These are phyloP conservation scores for Podila epigama DNA, from an alignment of 192 early-diverging fungal genomes.

Conservation along the genomic window DNA sequence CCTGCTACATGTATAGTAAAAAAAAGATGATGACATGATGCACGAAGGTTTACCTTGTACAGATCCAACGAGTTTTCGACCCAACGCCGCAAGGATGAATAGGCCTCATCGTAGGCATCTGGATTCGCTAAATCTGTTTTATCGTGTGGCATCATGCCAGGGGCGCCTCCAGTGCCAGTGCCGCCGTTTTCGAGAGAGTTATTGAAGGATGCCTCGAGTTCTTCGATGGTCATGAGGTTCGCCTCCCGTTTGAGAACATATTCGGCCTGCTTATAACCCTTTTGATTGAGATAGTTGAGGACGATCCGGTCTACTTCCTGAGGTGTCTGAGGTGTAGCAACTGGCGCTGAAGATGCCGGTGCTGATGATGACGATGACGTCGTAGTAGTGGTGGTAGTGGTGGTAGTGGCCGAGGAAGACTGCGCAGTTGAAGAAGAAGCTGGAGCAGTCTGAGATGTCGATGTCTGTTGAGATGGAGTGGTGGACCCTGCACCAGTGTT, in stretches of 20 bases:
- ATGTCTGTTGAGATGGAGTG: not conserved
- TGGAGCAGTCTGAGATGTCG: not conserved
- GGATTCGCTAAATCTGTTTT: slow-evolving; percentile 71
- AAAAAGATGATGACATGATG: no score
- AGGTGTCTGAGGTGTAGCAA: slow-evolving; percentile 28
- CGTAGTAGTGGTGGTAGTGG: slow-evolving; percentile 3
- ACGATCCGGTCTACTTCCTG: slow-evolving; percentile 68
- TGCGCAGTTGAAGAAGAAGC: not conserved
- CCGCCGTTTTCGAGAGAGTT: slow-evolving; percentile 55
- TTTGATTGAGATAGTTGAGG: slow-evolving; percentile 69
- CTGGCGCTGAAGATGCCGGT: slow-evolving; percentile 5
- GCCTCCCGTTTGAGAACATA: slow-evolving; percentile 70
- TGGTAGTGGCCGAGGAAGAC: not conserved
- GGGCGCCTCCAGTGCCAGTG: slow-evolving; percentile 68
- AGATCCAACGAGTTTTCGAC: slow-evolving; percentile 94
- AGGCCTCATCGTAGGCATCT: slow-evolving; percentile 82
- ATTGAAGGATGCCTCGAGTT: slow-evolving; percentile 44
- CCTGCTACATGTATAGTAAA: no score
- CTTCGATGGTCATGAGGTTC: slow-evolving; percentile 52
- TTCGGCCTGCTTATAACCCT: slow-evolving; percentile 76
- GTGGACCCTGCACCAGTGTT: not conserved
- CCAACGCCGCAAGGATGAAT: slow-evolving; percentile 82
- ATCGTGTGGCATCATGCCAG: slow-evolving; percentile 72
- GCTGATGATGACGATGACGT: slow-evolving; percentile 7
- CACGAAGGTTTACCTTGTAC: slow-evolving; percentile 91